phyloP scores from a whole-genome alignment of 2,329 filamentous ascomycete species.

The Eutypa lata region DNA sequence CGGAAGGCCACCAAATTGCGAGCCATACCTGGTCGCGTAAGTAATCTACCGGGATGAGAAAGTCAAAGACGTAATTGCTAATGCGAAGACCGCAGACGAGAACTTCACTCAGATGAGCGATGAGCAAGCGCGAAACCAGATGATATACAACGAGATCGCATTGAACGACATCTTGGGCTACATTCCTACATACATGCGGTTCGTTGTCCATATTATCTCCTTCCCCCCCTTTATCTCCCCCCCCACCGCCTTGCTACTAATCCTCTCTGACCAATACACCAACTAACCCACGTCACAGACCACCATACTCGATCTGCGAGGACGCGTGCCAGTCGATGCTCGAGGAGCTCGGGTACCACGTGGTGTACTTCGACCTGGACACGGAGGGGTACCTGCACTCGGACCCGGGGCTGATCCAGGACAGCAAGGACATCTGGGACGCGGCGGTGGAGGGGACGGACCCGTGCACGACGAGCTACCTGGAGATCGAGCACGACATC shows the following conservation, averaged over 20 bases:
- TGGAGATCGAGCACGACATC: constrained; percentile 45
- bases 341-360: constrained; percentile 28
- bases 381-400: constrained; percentile 31
- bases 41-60: not conserved
- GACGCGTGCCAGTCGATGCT: constrained; percentile 23
- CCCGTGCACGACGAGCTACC: constrained; percentile 25
- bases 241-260: not conserved
- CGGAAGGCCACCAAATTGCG: constrained; percentile 31
- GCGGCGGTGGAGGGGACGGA: constrained; percentile 26
- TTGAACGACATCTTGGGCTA: constrained; percentile 32
- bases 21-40: constrained; percentile 31
- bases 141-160: constrained; percentile 32
- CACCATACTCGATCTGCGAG: constrained; percentile 30
- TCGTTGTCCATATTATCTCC: too few species aligned
- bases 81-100: constrained; percentile 14
- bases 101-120: constrained; percentile 28
- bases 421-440: constrained; percentile 35
- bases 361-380: constrained; percentile 29
- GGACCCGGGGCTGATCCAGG: constrained; percentile 29
- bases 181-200: constrained; percentile 32
- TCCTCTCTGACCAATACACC: not conserved
- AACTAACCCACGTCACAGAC: constrained; percentile 17
- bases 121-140: constrained; percentile 27
- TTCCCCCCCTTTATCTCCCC: not conserved
- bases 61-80: not conserved